Base-by-base conservation (phyloP, 148 eudicot genomes). In the Dianthus caryophyllus region DNA sequence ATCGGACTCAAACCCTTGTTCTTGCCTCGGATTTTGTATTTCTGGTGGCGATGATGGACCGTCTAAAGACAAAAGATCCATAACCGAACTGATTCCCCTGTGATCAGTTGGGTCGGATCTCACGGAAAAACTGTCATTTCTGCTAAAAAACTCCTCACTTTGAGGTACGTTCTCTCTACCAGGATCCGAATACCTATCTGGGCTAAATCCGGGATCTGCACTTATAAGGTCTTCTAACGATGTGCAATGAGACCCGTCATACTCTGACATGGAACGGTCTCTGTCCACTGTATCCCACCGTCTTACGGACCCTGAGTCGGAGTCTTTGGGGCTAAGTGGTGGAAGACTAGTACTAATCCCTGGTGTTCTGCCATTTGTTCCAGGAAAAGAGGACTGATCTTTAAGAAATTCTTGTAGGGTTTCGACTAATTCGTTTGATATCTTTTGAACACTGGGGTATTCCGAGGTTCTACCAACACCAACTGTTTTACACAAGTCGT, bases 401-500 rank as follows among this genome's bases (percentile, higher is more conserved):
- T 89, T 89, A 67, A 92, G 77, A 39, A 85, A 89, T 46, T 92
- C 97, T 50, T 81, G 84, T 0, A 89, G 67, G 0, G 97, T 83
- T 16, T 81, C 87, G 5, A 89, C 67, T 12, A 87, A 26, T 64
- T 89, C 97, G 6, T 82, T 80, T 0, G 97, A 85, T 7, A 89
- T 75, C 29, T 38, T 72, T 25, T 85, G 87, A 0, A 92, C 80
- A 73, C 86, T 85, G 0, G 96, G 96, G 70, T 85, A 92, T 65
- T 92, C 96, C 0, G 87, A 87, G 36, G 77, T 82, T 38, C 88
- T 73, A 11, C 97, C 97, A 1, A 92, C 76, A 0, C 94, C 94
- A 11, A 85, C 56, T 48, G 48, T 68, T 50, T 84, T 89, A 63
- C 96, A 92, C 5, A 81, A 17, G 8, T 77, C 67, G 46, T 86